Evolutionary conservation across 495 filamentous ascomycete genomes (phyloP), one percentile per base, ranked within the genome.

Genomic region (Penicillium maclennaniae): DNA sequence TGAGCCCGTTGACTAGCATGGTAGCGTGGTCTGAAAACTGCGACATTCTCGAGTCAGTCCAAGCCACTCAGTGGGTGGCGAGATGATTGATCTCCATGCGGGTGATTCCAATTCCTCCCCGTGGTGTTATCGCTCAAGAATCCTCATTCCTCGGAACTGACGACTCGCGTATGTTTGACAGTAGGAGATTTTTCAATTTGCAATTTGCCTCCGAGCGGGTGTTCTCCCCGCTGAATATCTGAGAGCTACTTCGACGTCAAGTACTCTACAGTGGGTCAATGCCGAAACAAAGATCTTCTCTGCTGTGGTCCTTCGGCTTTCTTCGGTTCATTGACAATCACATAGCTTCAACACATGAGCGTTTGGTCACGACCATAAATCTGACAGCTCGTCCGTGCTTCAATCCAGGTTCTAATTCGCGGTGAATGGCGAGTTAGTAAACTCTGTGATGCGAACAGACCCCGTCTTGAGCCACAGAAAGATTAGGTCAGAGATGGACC

Each of bases 321-420:
- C 6, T 21, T 42, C 6, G n/a, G 39, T 19, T 16, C 20, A 42
- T 16, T 42, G 14, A 8, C 16, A 15, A 4, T 31, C 37, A 16
- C 36, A 20, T 42, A 42, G 25, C 15, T 21, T 23, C 46, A 26
- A 50, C 26, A 47, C 38, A 45, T 34, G 47, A 57, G 54, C 58
- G 39, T 44, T 55, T 55, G 51, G 21, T 45, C 41, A 19, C 6
- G 36, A 43, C 28, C 23, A n/a, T 48, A 27, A 43, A 14, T 58
- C 51, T 58, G 59, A 61, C 51, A 58, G 54, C 59, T 58, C 57
- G 36, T 51, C 56, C 49, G 27, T 42, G 25, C 40, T 34, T 34
- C 17, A 7, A 41, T 44, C 17, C 19, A 6, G 3, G 37, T 27
- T 26, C 34, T 53, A 42, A 60, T 60, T 53, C 42, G 49, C 21